These are phyloP conservation scores for Chlamydomonas sp. DNA, from an alignment of 139 green algal genomes.

Conservation along the genomic window DNA sequence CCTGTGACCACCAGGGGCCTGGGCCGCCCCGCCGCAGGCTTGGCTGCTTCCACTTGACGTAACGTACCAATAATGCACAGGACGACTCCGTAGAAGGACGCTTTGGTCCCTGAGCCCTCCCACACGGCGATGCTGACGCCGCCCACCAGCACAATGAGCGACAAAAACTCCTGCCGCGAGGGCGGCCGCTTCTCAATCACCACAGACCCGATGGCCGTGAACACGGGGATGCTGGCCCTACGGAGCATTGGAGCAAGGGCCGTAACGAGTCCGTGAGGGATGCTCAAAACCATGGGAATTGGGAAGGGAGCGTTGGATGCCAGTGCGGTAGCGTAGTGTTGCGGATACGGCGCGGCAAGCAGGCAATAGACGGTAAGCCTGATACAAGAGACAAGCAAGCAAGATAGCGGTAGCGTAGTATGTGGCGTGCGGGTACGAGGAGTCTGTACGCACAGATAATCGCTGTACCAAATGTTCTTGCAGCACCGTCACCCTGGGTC, in stretches of 20 bases:
- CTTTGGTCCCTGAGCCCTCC: constrained; percentile 31
- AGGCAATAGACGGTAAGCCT: not conserved
- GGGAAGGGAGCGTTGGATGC: not conserved
- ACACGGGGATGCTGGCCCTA: constrained; percentile 51
- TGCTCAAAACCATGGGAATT: not conserved
- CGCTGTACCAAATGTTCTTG: too few species aligned
- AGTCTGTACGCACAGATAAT: too few species aligned
- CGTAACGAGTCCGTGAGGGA: not conserved
- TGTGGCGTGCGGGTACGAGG: too few species aligned
- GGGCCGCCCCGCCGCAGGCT: too few species aligned
- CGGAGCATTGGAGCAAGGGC: not conserved
- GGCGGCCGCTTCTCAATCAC: constrained; percentile 48
- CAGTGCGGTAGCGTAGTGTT: not conserved
- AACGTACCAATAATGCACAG: constrained; percentile 41
- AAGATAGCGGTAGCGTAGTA: too few species aligned
- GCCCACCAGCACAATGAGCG: constrained; percentile 50
- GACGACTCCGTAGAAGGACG: constrained; percentile 29
- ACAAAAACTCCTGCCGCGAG: constrained; percentile 42
- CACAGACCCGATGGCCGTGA: constrained; percentile 40
- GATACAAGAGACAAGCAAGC: too few species aligned
- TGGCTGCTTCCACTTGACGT: too few species aligned
- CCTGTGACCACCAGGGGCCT: too few species aligned
- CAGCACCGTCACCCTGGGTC: too few species aligned
- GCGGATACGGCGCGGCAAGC: not conserved
- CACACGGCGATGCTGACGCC: constrained; percentile 53